Evolutionary conservation across 805 yeast genomes (phyloP).

Genomic region (Maudiozyma bulderi): DNA sequence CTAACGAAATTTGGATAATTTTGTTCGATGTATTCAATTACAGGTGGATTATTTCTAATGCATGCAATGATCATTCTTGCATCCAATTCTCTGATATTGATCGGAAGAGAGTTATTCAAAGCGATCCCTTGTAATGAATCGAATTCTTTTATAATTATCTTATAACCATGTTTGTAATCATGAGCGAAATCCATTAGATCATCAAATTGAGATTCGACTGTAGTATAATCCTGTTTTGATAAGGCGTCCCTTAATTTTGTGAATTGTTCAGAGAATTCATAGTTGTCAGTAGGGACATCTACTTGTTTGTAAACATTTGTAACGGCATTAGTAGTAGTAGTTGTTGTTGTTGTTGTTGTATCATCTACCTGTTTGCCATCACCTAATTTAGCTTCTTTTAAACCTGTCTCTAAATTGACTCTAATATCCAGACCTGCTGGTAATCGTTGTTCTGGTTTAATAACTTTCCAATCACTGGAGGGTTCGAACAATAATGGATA

Average conservation of each 20-base stretch:
- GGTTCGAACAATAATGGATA: conserved; percentile 60
- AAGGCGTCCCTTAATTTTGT: conserved; percentile 21
- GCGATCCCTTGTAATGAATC: conserved; percentile 10
- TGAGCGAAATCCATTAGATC: conserved; percentile 53
- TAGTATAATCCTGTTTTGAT: conserved; percentile 8
- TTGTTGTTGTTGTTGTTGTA: neutral
- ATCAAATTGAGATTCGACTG: conserved; percentile 23
- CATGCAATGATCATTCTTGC: conserved; percentile 57
- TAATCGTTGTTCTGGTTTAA: conserved; percentile 62
- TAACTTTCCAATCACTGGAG: conserved; percentile 54
- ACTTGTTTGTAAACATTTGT: neutral
- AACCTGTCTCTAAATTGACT: conserved; percentile 62
- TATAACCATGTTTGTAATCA: conserved; percentile 52
- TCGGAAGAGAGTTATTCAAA: conserved; percentile 11
- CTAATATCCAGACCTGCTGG: conserved; percentile 73
- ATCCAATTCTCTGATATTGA: conserved; percentile 38
- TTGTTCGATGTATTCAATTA: conserved; percentile 32
- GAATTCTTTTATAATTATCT: conserved; percentile 31
- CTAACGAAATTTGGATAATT: conserved; percentile 32
- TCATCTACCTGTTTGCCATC: neutral
- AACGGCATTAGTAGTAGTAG: neutral
- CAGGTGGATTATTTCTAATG: conserved; percentile 65
- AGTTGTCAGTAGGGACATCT: conserved; percentile 1
- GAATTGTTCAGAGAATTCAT: conserved; percentile 25
- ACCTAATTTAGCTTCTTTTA: conserved; percentile 54